A percentile compares a stretch with the other conserved stretches of the same genome.
phyloP scores from a whole-genome alignment of 306 rosid species.

The Prunus padus region DNA sequence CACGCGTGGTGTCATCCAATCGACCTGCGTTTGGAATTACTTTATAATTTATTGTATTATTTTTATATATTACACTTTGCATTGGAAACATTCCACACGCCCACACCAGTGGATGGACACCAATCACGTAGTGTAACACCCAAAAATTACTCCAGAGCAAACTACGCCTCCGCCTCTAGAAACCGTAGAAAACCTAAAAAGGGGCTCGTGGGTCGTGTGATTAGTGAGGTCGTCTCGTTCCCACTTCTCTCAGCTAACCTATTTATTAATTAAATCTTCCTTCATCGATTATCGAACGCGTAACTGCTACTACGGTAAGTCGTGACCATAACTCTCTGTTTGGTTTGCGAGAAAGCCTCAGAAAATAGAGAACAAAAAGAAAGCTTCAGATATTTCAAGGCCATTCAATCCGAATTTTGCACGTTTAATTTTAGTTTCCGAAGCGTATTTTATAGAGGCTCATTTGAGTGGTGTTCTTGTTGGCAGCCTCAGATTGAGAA shows the following conservation, averaged over 20 bases:
- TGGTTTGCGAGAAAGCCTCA: constrained; percentile 2
- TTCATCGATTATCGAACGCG: neutral
- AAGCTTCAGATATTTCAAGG: neutral
- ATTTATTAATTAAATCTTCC: neutral
- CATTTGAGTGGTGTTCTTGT: neutral
- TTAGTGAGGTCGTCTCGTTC: neutral
- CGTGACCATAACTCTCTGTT: neutral
- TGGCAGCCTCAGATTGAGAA: constrained; percentile 2
- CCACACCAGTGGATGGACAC: too few species aligned
- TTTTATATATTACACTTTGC: too few species aligned
- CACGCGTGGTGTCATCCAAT: too few species aligned
- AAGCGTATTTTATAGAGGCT: neutral
- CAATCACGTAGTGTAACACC: too few species aligned
- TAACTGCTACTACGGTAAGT: neutral
- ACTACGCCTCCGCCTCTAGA: too few species aligned
- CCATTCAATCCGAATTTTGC: neutral
- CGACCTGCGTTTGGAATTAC: too few species aligned
- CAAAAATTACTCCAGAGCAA: too few species aligned
- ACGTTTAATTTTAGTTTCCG: neutral
- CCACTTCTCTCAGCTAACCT: neutral
- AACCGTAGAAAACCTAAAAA: neutral
- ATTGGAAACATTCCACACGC: too few species aligned
- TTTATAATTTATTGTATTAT: too few species aligned
- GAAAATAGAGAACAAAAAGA: neutral
- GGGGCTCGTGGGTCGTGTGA: neutral